Evolutionary conservation across 1,284 basidiomycete species (phyloP).

Genomic region (Pterula multifida): DNA sequence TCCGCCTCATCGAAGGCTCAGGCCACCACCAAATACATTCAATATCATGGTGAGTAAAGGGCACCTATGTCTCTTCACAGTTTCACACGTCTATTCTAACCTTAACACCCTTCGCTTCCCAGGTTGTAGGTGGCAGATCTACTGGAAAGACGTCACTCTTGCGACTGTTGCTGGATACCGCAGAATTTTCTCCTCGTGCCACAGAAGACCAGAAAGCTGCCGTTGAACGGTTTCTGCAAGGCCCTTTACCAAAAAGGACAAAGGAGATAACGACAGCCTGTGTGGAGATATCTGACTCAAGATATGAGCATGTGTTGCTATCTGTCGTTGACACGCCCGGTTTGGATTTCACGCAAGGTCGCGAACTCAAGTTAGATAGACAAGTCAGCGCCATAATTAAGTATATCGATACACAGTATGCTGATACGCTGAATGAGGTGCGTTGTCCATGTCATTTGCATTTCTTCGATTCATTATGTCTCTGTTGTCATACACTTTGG

Average conservation of each 20-base stretch:
- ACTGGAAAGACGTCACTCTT: slow-evolving; percentile 71
- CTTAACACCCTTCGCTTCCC: slow-evolving; percentile 5
- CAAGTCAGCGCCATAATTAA: slow-evolving; percentile 60
- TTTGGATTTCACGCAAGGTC: slow-evolving; percentile 57
- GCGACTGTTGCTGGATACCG: slow-evolving; percentile 59
- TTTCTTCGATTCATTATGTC: neutral
- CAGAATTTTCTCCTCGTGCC: slow-evolving; percentile 61
- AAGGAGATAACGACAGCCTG: slow-evolving; percentile 49
- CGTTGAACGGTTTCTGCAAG: slow-evolving; percentile 48
- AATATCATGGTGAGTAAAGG: slow-evolving; percentile 59
- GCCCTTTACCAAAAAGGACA: slow-evolving; percentile 39
- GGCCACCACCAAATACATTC: slow-evolving; percentile 57
- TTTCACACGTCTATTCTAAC: too few species aligned
- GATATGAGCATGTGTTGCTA: slow-evolving; percentile 60
- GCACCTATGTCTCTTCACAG: slow-evolving; percentile 2
- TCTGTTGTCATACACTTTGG: slow-evolving; percentile 1
- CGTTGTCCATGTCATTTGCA: slow-evolving; percentile 15
- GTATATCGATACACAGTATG: slow-evolving; percentile 66
- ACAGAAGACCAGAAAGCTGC: slow-evolving; percentile 55
- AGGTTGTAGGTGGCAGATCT: slow-evolving; percentile 70
- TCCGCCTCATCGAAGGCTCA: slow-evolving; percentile 42
- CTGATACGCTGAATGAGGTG: slow-evolving; percentile 75
- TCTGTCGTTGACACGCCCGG: slow-evolving; percentile 76
- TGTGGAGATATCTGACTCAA: slow-evolving; percentile 69
- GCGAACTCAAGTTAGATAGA: slow-evolving; percentile 63